Base-by-base conservation (phyloP, 768 basidiomycete genomes). In the Sistotremastrum suecicum region DNA sequence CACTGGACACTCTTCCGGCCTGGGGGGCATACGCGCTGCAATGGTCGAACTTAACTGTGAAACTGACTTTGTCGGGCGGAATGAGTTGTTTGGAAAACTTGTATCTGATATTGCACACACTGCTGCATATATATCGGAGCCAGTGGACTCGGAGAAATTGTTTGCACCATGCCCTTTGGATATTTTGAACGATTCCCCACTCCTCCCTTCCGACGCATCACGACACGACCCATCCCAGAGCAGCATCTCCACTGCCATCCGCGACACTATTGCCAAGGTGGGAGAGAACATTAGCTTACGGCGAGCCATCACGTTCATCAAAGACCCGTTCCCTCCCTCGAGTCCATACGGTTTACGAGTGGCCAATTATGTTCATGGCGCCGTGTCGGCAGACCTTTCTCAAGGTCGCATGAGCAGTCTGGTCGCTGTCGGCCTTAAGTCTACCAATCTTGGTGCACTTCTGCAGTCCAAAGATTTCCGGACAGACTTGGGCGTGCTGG, bases 41-140 rank as follows among this genome's bases (percentile, higher is more conserved):
- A 83, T 95, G 74, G 67, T 97, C 47, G 92, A 98, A 62, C 68
- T 95, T 50, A 88, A 87, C 54, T 97, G 92, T 66, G 92, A 98
- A 66, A 95, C 92, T 44, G 92, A 98, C 65, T 98, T 95, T 58
- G 92, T 98, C 31, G 87, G 80, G 28, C 66, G 86, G 51, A 92
- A 88, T 54, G 75, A 81, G 48, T 67, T 89, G 8, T 98, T 98
- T 55, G 70, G 76, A 10, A 69, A 70, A 45, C 73, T 92, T 36
- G 82, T 84, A 8, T 69, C 71, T 37, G 79, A 87, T 54, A 80
- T 95, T 52, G 83, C 88, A 10, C 80, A 85, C 53, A 89, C 86
- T 1, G 78, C 81, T 34, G 88, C 88, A 5, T 84, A 78, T 56
- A 66, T 86, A 38, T 62, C 75, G 0, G 75, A 77, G 45, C 72